These are phyloP conservation scores for Komagataella ulmi DNA, from an alignment of 805 yeast genomes.

Conservation along the genomic window DNA sequence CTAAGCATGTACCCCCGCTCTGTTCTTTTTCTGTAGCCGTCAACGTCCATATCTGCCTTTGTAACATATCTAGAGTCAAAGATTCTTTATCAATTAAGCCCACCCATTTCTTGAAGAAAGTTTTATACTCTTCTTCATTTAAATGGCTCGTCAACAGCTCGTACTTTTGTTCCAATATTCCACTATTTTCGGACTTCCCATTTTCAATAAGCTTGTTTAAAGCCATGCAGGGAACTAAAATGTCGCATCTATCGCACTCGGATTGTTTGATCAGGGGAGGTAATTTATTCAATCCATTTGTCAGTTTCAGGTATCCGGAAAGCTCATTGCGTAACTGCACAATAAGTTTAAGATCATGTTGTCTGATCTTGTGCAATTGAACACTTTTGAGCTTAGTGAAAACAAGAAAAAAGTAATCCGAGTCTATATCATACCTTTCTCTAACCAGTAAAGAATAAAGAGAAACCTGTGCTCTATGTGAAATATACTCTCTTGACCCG, in stretches of 20 bases:
- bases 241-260: slow-evolving; percentile 49
- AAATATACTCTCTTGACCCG: slow-evolving; percentile 45
- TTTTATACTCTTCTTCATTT: slow-evolving; percentile 23
- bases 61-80: slow-evolving; percentile 32
- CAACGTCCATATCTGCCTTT: slow-evolving; percentile 58
- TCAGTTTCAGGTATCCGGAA: slow-evolving; percentile 35
- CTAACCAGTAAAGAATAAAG: slow-evolving; percentile 66
- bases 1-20: slow-evolving; percentile 43
- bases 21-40: slow-evolving; percentile 46
- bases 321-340: slow-evolving; percentile 62
- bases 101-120: slow-evolving; percentile 67
- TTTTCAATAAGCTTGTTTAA: slow-evolving; percentile 43
- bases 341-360: slow-evolving; percentile 50
- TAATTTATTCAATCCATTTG: slow-evolving; percentile 29
- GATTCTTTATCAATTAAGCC: slow-evolving; percentile 63
- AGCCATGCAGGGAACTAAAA: slow-evolving; percentile 49
- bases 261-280: slow-evolving; percentile 43
- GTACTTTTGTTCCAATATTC: slow-evolving; percentile 34
- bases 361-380: slow-evolving; percentile 31
- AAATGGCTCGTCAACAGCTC: slow-evolving; percentile 38
- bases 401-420: slow-evolving; percentile 51
- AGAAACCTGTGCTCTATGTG: slow-evolving; percentile 80
- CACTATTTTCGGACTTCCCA: slow-evolving; percentile 42
- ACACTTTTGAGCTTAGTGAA: slow-evolving; percentile 55
- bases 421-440: slow-evolving; percentile 66